A percentile compares a stretch with the other conserved stretches of the same genome.
Conservation (phyloP, 345 rosid genomes). For the Bruguiera sexangula region DNA sequence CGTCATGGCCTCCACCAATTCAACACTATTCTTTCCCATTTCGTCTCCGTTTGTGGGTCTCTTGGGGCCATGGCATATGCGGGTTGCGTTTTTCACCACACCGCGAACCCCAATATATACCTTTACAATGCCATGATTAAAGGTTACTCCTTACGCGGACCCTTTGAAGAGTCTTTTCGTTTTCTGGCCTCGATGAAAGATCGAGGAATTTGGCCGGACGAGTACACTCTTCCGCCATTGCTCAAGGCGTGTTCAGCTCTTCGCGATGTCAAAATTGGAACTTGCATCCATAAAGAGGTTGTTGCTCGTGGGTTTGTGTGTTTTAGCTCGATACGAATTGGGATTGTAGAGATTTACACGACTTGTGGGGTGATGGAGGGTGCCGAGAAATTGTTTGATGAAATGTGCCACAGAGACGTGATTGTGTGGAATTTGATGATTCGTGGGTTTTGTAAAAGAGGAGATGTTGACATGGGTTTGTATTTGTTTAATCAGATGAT, state of each 20-base stretch:
- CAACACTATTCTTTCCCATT: slow-evolving; percentile 61
- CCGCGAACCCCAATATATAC: slow-evolving; percentile 43
- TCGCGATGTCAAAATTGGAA: slow-evolving; percentile 35
- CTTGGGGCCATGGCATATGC: slow-evolving; percentile 48
- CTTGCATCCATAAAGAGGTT: slow-evolving; percentile 52
- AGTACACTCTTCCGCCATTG: slow-evolving; percentile 68
- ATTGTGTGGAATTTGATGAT: slow-evolving; percentile 69
- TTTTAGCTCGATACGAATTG: slow-evolving; percentile 49
- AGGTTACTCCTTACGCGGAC: slow-evolving; percentile 49
- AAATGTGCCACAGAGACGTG: slow-evolving; percentile 46
- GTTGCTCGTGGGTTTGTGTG: slow-evolving; percentile 42
- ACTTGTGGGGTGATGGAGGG: slow-evolving; percentile 49
- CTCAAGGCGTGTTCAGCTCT: slow-evolving; percentile 54
- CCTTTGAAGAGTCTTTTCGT: slow-evolving; percentile 42
- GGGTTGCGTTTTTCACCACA: slow-evolving; percentile 36
- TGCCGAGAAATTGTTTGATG: slow-evolving; percentile 55
- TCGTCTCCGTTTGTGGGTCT: slow-evolving; percentile 65
- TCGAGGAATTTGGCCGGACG: slow-evolving; percentile 58
- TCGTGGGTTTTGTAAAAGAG: slow-evolving; percentile 54
- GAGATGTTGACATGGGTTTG: slow-evolving; percentile 51
- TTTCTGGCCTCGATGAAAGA: slow-evolving; percentile 48
- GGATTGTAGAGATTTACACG: slow-evolving; percentile 51
- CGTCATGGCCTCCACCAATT: slow-evolving; percentile 53
- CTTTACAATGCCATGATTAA: slow-evolving; percentile 68
- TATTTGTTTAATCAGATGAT: slow-evolving; percentile 49